Evolutionary conservation across 768 basidiomycete genomes (phyloP), one percentile per base, ranked within the genome.

Genomic region (Amanita rubescens): DNA sequence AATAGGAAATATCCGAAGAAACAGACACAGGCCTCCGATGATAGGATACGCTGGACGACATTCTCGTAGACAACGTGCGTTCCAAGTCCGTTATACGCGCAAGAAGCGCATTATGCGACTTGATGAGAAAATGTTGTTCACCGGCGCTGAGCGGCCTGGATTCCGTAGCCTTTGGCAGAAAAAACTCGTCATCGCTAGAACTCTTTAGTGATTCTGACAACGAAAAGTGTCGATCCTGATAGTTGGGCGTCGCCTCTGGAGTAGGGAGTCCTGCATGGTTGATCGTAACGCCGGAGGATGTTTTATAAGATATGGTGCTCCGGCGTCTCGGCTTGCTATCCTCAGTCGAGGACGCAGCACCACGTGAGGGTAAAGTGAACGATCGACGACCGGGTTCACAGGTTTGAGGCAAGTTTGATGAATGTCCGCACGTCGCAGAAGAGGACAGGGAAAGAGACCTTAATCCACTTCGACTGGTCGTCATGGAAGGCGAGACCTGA

Each of bases 51-150:
- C 63, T 64, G 53, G 69, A 67, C 44, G 72, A 71, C 53, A 69
- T 66, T 54, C 66, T 67, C 68, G 67, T 67, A 56, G 76, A 79
- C 32, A 88, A 70, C 22, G 84, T 79, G 59, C 81, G 79, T 67
- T 93, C 90, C 57, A 93, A 72, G 59, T 90, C 88, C 44, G 82
- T 82, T 66, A 92, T 91, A 57, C 90, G 83, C 60, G 84, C 79
- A 56, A 92, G 76, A 58, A 93, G 82, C 50, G 89, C 79, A 56
- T 87, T 82, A 73, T 93, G 90, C 55, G 85, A 87, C 64, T 87
- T 87, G 70, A 84, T 81, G 67, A 90, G 77, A 81, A 91, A 92
- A 75, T 89, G 82, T 61, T 90, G 87, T 67, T 91, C 88, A 65
- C 81, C 82, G 54, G 73, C 72, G 58, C 85, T 84, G 58, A 89